Conservation (phyloP, 805 yeast genomes). For the Metschnikowia vanudenii region DNA sequence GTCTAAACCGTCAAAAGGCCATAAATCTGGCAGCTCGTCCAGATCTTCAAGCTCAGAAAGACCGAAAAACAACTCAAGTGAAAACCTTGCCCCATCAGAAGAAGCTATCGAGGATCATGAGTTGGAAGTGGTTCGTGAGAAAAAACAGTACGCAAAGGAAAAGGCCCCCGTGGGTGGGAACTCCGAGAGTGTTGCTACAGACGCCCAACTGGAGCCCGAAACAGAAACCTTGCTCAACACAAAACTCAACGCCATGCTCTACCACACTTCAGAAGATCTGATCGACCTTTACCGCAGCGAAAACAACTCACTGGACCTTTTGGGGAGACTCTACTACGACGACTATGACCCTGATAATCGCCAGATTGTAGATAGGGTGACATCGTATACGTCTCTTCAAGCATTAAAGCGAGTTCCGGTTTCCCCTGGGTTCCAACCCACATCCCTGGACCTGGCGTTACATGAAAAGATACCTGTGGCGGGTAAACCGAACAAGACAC, state of each 20-base stretch:
- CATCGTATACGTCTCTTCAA: constrained; percentile 16
- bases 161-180: constrained; percentile 12
- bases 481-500: too few species aligned
- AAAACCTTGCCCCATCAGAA: too few species aligned
- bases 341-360: constrained; percentile 38
- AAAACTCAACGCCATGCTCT: constrained; percentile 36
- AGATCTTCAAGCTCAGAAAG: neutral
- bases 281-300: constrained; percentile 38
- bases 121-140: constrained; percentile 4
- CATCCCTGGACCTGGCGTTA: too few species aligned
- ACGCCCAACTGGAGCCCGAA: constrained; percentile 14
- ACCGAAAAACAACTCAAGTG: neutral
- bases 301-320: constrained; percentile 38
- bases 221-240: constrained; percentile 38
- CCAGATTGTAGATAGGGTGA: constrained; percentile 16
- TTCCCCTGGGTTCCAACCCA: constrained; percentile 18
- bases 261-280: constrained; percentile 38
- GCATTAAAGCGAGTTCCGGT: constrained; percentile 6
- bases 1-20: too few species aligned
- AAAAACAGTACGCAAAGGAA: constrained; percentile 19
- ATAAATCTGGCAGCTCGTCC: too few species aligned
- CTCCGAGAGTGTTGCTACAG: neutral
- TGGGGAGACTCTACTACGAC: constrained; percentile 44
- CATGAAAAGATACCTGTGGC: too few species aligned
- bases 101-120: constrained; percentile 8